Percentiles rank a stretch among this genome's conserved stretches.
Evolutionary conservation across 495 filamentous ascomycete species (phyloP).

Genomic region (Xylaria grammica): DNA sequence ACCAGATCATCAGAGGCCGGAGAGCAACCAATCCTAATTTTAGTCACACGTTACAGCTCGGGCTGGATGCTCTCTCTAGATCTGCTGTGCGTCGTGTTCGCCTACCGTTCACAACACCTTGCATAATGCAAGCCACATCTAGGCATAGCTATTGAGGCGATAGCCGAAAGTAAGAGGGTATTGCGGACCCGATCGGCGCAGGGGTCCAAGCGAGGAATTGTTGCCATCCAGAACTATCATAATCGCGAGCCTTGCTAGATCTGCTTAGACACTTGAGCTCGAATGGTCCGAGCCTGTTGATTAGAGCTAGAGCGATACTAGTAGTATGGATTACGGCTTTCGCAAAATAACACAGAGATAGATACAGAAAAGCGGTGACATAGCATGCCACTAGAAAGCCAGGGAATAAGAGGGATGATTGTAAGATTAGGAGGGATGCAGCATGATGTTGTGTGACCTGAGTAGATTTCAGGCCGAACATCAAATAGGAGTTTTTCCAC

Average conservation of each 20-base stretch:
- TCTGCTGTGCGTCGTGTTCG: conserved; percentile 1
- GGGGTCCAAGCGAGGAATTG: background rate
- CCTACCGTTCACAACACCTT: background rate
- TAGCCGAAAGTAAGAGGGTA: background rate
- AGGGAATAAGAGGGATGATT: conserved; percentile 1
- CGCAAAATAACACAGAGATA: too few species aligned
- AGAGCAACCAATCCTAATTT: background rate
- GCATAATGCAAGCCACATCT: conserved; percentile 16
- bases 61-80: background rate
- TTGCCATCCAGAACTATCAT: background rate
- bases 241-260: background rate
- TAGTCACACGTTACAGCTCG: conserved; percentile 4
- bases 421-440: conserved; percentile 6
- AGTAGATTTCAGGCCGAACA: background rate
- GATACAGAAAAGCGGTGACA: too few species aligned
- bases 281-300: background rate
- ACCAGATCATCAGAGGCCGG: background rate
- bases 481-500: background rate
- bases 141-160: background rate
- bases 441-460: conserved; percentile 8
- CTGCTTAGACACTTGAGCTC: background rate
- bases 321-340: too few species aligned
- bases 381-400: background rate
- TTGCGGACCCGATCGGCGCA: conserved; percentile 5
- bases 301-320: too few species aligned